A percentile compares a stretch with the other conserved stretches of the same genome.
These are phyloP conservation scores for Bimuria novae-zelandiae DNA, from an alignment of 2,329 filamentous ascomycete species.

Conservation along the genomic window DNA sequence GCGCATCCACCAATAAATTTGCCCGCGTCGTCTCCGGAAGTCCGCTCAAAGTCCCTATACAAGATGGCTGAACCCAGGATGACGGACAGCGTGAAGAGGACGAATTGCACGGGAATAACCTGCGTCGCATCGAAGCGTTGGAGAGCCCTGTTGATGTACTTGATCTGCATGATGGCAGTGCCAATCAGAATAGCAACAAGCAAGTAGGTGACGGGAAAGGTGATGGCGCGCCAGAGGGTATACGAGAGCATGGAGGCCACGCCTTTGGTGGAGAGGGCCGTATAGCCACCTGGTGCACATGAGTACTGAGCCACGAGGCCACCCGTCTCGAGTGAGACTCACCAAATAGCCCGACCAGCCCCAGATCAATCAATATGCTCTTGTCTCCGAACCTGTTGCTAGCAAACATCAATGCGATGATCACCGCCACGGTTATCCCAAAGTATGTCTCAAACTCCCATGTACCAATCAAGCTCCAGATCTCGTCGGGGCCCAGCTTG, in stretches of 20 bases:
- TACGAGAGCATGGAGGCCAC: slow-evolving; percentile 94
- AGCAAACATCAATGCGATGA: slow-evolving; percentile 76
- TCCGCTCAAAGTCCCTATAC: slow-evolving; percentile 92
- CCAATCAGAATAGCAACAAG: slow-evolving; percentile 77
- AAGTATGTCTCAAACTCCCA: slow-evolving; percentile 92
- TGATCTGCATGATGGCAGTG: slow-evolving; percentile 95
- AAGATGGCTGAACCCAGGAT: slow-evolving; percentile 92
- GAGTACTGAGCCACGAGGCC: slow-evolving; percentile 15
- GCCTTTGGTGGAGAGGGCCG: slow-evolving; percentile 94
- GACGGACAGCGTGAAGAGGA: slow-evolving; percentile 92
- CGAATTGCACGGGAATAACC: slow-evolving; percentile 97
- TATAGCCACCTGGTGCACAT: slow-evolving; percentile 73
- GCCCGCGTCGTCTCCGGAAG: slow-evolving; percentile 70
- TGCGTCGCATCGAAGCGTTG: slow-evolving; percentile 96
- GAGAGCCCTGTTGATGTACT: slow-evolving; percentile 88
- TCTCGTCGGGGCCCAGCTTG: slow-evolving; percentile 86
- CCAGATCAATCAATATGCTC: slow-evolving; percentile 88
- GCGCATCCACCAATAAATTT: slow-evolving; percentile 92
- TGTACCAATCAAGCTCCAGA: slow-evolving; percentile 85
- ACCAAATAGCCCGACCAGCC: slow-evolving; percentile 93
- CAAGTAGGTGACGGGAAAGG: slow-evolving; percentile 88
- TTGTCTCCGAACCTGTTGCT: slow-evolving; percentile 83
- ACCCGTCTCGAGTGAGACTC: slow-evolving; percentile 27
- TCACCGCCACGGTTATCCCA: slow-evolving; percentile 73
- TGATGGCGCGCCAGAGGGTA: slow-evolving; percentile 84